Evolutionary conservation across 805 yeast species (phyloP).

Genomic region (Saccharomycopsis sp.): DNA sequence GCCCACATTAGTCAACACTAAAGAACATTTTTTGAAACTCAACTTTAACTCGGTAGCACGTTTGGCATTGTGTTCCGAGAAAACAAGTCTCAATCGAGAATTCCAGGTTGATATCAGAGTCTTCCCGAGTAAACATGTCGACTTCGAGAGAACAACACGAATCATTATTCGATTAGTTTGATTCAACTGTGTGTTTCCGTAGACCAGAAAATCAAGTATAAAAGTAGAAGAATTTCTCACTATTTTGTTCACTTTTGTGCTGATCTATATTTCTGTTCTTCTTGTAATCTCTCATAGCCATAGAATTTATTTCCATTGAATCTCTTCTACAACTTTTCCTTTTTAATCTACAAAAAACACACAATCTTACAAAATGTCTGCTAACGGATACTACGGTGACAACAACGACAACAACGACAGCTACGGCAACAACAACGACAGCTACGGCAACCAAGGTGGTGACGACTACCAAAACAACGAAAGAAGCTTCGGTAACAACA

Average conservation of each 20-base stretch:
- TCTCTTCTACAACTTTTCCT: background rate
- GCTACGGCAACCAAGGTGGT: conserved; percentile 2
- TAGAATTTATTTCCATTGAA: background rate
- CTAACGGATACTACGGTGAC: conserved; percentile 47
- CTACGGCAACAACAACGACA: conserved; percentile 23
- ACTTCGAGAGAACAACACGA: background rate
- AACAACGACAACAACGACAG: conserved; percentile 36
- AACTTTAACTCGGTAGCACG: background rate
- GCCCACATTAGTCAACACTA: background rate
- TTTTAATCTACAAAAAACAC: background rate
- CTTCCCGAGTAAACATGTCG: background rate
- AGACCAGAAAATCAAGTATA: background rate
- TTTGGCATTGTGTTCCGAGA: background rate
- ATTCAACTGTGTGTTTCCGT: background rate
- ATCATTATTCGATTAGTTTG: too few relatives aligned
- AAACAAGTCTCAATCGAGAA: background rate
- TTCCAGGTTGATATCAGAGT: background rate
- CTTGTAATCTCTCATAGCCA: background rate
- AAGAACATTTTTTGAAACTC: background rate
- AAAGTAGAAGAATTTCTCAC: background rate
- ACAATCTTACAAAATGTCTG: conserved; percentile 36
- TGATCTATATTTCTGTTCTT: background rate
- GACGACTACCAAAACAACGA: conserved; percentile 10
- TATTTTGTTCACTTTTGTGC: background rate
- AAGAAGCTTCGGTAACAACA: conserved; percentile 7